phyloP scores from a whole-genome alignment of 495 filamentous ascomycete species.

The Amphirosellinia nigrospora region DNA sequence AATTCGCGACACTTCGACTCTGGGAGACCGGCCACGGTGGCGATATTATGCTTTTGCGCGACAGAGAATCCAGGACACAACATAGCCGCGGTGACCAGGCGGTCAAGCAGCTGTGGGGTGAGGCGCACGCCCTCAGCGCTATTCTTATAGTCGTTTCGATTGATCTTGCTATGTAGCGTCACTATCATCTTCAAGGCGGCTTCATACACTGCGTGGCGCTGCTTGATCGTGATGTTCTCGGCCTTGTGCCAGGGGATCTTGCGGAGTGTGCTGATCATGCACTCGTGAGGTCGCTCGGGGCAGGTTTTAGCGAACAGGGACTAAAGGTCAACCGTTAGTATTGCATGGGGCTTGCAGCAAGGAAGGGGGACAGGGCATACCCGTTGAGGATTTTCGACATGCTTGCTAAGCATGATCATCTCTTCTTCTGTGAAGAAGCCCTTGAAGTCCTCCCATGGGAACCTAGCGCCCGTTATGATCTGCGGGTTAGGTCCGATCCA shows the following conservation, averaged over 20 bases:
- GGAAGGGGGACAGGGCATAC: conserved; percentile 25
- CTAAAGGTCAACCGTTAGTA: conserved; percentile 45
- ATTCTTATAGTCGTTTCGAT: conserved; percentile 42
- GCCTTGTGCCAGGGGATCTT: conserved; percentile 78
- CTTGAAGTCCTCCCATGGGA: conserved; percentile 70
- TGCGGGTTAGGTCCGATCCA: conserved; percentile 62
- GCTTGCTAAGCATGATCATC: conserved; percentile 67
- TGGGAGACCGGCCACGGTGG: conserved; percentile 32
- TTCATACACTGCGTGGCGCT: conserved; percentile 65
- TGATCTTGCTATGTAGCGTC: conserved; percentile 27
- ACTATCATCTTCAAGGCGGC: conserved; percentile 56
- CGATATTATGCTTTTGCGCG: conserved; percentile 62
- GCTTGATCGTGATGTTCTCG: conserved; percentile 65
- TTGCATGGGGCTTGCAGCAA: neutral
- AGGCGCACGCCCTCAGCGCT: conserved; percentile 48
- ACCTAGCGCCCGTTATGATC: conserved; percentile 44
- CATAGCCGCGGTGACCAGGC: conserved; percentile 64
- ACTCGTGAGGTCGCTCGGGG: conserved; percentile 76
- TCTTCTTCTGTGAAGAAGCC: conserved; percentile 76
- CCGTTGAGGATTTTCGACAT: conserved; percentile 56
- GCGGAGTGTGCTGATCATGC: conserved; percentile 72
- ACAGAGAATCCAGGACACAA: conserved; percentile 70
- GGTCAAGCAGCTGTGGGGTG: conserved; percentile 59
- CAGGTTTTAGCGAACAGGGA: conserved; percentile 68
- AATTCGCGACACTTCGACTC: conserved; percentile 33